Percentiles rank a stretch among this genome's conserved stretches.
phyloP scores from a whole-genome alignment of 2,329 filamentous ascomycete genomes.

The Chalara sp. region DNA sequence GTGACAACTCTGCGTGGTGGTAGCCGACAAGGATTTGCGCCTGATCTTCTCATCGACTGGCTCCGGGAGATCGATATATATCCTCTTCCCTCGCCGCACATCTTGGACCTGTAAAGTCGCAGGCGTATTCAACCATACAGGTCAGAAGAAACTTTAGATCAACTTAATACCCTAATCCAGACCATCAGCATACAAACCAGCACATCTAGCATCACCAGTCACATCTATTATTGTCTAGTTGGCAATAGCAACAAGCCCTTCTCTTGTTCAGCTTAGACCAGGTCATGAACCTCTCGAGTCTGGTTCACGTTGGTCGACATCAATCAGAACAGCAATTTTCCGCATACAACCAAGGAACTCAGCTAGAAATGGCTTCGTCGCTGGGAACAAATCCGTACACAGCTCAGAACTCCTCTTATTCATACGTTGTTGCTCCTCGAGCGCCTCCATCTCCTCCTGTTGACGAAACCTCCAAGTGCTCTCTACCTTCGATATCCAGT shows the following conservation, averaged over 20 bases:
- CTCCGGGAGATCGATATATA: conserved; percentile 44
- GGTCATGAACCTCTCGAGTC: conserved; percentile 30
- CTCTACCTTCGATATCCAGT: conserved; percentile 88
- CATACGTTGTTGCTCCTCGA: conserved; percentile 45
- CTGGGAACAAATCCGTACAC: conserved; percentile 38
- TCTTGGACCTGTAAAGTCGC: conserved; percentile 23
- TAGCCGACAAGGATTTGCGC: conserved; percentile 40
- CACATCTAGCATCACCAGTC: not conserved
- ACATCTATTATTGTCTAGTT: not conserved
- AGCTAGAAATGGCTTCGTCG: conserved; percentile 36
- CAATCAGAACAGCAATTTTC: conserved; percentile 21
- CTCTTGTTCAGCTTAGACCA: not conserved
- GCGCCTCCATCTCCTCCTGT: conserved; percentile 69
- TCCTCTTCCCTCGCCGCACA: conserved; percentile 35
- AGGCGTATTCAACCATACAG: conserved; percentile 19
- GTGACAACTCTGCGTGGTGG: conserved; percentile 43
- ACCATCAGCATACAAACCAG: not conserved
- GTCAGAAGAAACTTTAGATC: conserved; percentile 29
- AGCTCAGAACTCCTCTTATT: conserved; percentile 37
- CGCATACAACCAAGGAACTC: conserved; percentile 24
- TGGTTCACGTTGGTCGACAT: conserved; percentile 26
- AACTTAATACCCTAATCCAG: conserved; percentile 11
- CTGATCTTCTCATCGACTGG: conserved; percentile 42
- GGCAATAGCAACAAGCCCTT: not conserved
- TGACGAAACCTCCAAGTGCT: conserved; percentile 70